Evolutionary conservation across 495 filamentous ascomycete species (phyloP).

Genomic region (Cercophora newfieldiana): DNA sequence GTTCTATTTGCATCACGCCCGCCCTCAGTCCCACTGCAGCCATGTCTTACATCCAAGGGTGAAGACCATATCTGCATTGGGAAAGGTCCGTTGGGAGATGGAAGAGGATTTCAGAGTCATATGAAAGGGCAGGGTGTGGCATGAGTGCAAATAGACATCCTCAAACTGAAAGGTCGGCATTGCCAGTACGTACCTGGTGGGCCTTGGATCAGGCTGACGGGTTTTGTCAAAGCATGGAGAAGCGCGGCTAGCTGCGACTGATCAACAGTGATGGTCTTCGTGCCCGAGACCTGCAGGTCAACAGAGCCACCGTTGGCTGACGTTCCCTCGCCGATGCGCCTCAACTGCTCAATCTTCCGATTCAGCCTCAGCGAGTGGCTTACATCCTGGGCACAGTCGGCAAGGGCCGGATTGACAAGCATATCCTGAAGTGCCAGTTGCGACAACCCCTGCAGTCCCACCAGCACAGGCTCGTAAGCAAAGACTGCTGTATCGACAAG

Average conservation of each 20-base stretch:
- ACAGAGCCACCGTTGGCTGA: neutral
- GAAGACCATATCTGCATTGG: no score
- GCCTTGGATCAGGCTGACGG: constrained; percentile 69
- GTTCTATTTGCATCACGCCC: no score
- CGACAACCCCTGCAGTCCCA: constrained; percentile 55
- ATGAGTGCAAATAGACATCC: no score
- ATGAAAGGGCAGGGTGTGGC: no score
- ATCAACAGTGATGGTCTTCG: constrained; percentile 49
- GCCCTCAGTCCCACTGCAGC: no score
- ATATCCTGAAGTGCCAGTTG: constrained; percentile 55
- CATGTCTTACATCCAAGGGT: no score
- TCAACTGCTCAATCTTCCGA: neutral
- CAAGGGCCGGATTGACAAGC: constrained; percentile 40
- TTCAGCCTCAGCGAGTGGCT: neutral
- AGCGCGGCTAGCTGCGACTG: constrained; percentile 60
- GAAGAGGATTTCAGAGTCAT: no score
- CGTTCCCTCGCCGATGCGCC: neutral
- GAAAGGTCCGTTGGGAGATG: no score
- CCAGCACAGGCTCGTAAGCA: constrained; percentile 70
- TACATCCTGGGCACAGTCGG: neutral
- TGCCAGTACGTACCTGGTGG: constrained; percentile 66
- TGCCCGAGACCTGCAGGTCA: neutral
- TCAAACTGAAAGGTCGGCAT: no score
- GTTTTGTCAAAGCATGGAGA: constrained; percentile 51
- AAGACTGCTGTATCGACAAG: constrained; percentile 67